Base-by-base conservation (phyloP, 1,284 basidiomycete genomes). In the Hypsizygus ulmarius region DNA sequence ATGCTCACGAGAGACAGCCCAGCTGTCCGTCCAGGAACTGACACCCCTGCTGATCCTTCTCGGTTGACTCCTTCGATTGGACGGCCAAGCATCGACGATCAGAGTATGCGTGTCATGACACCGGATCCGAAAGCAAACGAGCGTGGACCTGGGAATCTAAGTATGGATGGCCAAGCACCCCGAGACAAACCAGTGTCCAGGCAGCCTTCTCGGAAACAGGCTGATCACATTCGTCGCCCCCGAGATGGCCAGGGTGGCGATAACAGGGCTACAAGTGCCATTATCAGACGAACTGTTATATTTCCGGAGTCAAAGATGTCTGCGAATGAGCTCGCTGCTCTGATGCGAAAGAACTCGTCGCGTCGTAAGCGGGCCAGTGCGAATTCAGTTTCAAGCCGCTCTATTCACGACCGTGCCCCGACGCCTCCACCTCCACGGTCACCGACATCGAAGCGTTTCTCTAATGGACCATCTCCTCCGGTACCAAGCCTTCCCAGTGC, bases 331-430 rank as follows among this genome's bases (percentile, higher is more conserved):
- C 53, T 81, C 47, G 75, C 68, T 59, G 66, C 74, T 19, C 61
- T 79, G 43, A 70, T 77, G 59, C 75, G 79, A 49, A 87, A 82
- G 58, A 72, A 72, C 32, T 77, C 82, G 15, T 64, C 69, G 27
- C 74, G 79, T 41, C 80, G 80, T 36, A 79, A 80, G 27, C 75
- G 84, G 47, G 71, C 73, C 11, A 85, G 87, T 55, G 72, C 73
- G 11, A 70, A 72, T 14, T 83, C 81, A 1, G 63, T 67, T 27
- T 84, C 82, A 2, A 77, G 67, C 56, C 80, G 81, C 45, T 89
- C 88, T 27, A 71, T 90, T 16, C 84, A 87, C 56, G 87, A 90
- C 56, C 83, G 88, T 45, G 83, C 72, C n/a, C 88, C 88, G 14
- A 91, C 88, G 1, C 88, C 87, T 18, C 87, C 87, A 14, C 88